phyloP scores from a whole-genome alignment of 108 stramenopile species.

The Nitzschia inconspicua region DNA sequence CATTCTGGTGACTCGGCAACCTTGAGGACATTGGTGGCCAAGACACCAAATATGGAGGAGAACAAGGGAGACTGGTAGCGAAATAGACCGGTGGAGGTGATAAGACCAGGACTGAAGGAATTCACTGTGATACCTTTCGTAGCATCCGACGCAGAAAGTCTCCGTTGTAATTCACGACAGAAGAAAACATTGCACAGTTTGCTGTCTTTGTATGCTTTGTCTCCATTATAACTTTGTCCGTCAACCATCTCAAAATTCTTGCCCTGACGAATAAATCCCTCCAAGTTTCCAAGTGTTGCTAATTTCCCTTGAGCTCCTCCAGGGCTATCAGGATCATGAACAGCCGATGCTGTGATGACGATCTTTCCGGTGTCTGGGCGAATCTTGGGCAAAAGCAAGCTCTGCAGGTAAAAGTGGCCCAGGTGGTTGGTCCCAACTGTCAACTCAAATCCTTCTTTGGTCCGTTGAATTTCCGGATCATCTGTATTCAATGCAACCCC shows the following conservation, averaged over 20 bases:
- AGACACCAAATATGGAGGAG: slow-evolving; percentile 41
- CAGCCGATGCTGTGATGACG: slow-evolving; percentile 78
- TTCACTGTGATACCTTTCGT: slow-evolving; percentile 58
- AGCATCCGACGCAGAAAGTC: slow-evolving; percentile 31
- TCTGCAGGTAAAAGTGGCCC: slow-evolving; percentile 94
- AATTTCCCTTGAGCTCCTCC: slow-evolving; percentile 74
- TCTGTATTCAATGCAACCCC: slow-evolving; percentile 70
- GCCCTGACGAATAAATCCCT: slow-evolving; percentile 62
- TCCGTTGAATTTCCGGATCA: slow-evolving; percentile 64
- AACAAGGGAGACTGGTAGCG: slow-evolving; percentile 87
- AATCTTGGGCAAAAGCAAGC: slow-evolving; percentile 60
- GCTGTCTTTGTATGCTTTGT: slow-evolving; percentile 91
- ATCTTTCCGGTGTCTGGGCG: slow-evolving; percentile 45
- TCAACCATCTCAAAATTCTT: slow-evolving; percentile 83
- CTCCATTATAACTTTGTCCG: slow-evolving; percentile 74
- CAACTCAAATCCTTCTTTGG: slow-evolving; percentile 72
- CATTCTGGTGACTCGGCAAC: slow-evolving; percentile 30
- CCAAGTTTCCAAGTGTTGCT: slow-evolving; percentile 76
- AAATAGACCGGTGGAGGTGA: slow-evolving; percentile 78
- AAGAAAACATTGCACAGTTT: slow-evolving; percentile 86
- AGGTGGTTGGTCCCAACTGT: slow-evolving; percentile 94
- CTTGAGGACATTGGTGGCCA: slow-evolving; percentile 10
- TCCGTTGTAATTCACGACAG: slow-evolving; percentile 70
- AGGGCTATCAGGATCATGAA: slow-evolving; percentile 84
- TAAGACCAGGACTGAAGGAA: slow-evolving; percentile 80